phyloP scores from a whole-genome alignment of 257 asterid genomes.

The Paraleonurus japonicus region DNA sequence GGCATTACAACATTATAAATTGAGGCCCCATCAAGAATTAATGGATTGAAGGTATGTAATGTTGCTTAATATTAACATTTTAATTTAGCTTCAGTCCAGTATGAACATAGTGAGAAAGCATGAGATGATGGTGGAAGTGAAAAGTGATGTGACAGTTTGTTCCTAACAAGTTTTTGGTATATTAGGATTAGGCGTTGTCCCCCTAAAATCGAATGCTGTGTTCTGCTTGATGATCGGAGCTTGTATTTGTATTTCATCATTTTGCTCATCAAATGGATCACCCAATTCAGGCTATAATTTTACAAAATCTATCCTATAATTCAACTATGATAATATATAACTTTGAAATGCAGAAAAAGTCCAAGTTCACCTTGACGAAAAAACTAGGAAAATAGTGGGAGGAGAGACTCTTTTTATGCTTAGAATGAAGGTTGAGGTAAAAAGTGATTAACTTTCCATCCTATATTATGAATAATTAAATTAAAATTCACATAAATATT shows the following conservation, averaged over 20 bases:
- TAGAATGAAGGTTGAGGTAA: conserved; percentile 53
- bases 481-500: no score
- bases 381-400: conserved; percentile 29
- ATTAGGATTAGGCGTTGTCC: conserved; percentile 68
- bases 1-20: conserved; percentile 31
- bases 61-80: conserved; percentile 19
- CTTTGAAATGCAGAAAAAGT: conserved; percentile 42
- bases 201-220: conserved; percentile 33
- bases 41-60: conserved; percentile 40
- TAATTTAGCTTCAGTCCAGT: conserved; percentile 24
- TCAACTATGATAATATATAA: not conserved
- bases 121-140: conserved; percentile 65
- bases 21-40: conserved; percentile 67
- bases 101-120: conserved; percentile 25
- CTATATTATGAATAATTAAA: no score
- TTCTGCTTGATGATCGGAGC: conserved; percentile 37
- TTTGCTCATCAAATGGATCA: conserved; percentile 51
- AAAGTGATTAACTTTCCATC: no score
- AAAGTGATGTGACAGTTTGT: conserved; percentile 44
- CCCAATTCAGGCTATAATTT: conserved; percentile 40
- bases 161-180: conserved; percentile 41
- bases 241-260: conserved; percentile 42
- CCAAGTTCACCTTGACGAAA: conserved; percentile 35
- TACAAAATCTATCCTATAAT: not conserved
- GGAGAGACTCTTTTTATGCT: conserved; percentile 23